phyloP scores from a whole-genome alignment of 495 filamentous ascomycete genomes.

The Xylaria grammica region DNA sequence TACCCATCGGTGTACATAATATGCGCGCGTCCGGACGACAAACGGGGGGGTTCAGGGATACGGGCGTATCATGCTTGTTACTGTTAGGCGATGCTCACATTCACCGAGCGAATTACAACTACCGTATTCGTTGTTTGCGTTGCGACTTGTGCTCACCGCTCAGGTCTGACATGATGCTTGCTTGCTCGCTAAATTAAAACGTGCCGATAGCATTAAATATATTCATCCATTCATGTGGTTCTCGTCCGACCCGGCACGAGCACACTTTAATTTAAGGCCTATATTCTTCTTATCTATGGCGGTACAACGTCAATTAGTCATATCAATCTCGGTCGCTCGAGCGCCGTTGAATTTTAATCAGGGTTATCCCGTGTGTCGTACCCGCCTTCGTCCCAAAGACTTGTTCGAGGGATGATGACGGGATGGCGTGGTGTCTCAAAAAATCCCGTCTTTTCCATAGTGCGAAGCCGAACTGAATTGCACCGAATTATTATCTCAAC shows the following conservation, averaged over 20 bases:
- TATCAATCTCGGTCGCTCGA: constrained; percentile 10
- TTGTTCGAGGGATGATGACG: background rate
- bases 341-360: background rate
- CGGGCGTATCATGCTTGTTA: constrained; percentile 6
- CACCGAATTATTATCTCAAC: too few relatives aligned
- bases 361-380: background rate
- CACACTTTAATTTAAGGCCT: constrained; percentile 16
- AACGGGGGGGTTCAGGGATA: background rate
- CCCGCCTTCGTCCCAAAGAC: background rate
- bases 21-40: constrained; percentile 3
- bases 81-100: background rate
- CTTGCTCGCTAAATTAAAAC: background rate
- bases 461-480: too few relatives aligned
- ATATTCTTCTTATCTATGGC: constrained; percentile 10
- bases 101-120: background rate
- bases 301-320: background rate
- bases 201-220: background rate
- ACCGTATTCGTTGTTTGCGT: background rate
- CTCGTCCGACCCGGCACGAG: constrained; percentile 2
- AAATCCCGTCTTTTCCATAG: too few relatives aligned
- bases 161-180: background rate
- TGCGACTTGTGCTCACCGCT: constrained; percentile 6
- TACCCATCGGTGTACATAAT: constrained; percentile 5
- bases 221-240: constrained; percentile 6
- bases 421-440: background rate